Evolutionary conservation across 306 rosid species (phyloP), one percentile per base, ranked within the genome.

Genomic region (Carpinus viminea): DNA sequence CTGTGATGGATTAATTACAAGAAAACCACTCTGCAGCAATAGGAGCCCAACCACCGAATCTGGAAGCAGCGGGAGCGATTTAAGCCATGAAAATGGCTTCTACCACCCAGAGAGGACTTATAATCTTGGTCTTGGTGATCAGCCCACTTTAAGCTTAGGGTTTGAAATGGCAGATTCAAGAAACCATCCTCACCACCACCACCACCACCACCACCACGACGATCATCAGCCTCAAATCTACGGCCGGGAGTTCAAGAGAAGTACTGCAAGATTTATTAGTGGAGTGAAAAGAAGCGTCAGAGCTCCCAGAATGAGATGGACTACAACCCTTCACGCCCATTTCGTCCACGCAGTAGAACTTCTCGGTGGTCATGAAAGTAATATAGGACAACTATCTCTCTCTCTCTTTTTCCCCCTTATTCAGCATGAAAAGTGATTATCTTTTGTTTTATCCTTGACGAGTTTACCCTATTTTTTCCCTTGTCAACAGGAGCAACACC

Each of bases 241-340:
- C 48, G 90, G 90, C 36, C 84, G 85, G 4, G 92, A 85, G 28
- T 91, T 91, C 81, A 91, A 91, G 73, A 76, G 96, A 61, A 89
- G 60, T 68, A 24, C 26, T 24, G 45, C 83, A 2, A 89, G 93
- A 79, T 80, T 81, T 11, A 20, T 79, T 11, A 82, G 64, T 59
- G 88, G 89, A 5, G 87, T 81, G 61, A 91, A 73, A 82, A 86
- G 92, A 87, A 91, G 87, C 82, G 64, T 80, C 36, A 85, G 98
- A 86, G 98, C 94, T 86, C 98, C 98, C 4, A 88, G 98, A 82
- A 93, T 93, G 98, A 76, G 97, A 85, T 93, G 98, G 98, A 93
- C 97, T 12, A 82, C 94, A 0, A 93, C 97, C 48, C 98, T 93
- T 74, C 98, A 93, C 79, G 96, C 98, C 48, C 98, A 90, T 86